phyloP scores from a whole-genome alignment of 108 stramenopile species.

The Conticribra guillardii region DNA sequence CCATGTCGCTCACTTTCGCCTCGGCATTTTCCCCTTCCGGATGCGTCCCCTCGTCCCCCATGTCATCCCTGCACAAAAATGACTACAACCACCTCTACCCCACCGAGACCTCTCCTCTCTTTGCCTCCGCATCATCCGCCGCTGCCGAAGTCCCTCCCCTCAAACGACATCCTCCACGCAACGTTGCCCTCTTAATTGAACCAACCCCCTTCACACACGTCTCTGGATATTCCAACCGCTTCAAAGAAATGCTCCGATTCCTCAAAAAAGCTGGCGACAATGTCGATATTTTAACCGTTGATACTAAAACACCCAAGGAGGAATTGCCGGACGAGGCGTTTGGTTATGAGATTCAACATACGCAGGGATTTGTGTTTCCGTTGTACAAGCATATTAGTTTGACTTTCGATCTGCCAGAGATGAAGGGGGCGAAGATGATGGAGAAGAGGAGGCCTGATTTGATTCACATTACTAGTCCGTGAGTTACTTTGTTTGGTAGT shows the following conservation, averaged over 20 bases:
- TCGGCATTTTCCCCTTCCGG: no score
- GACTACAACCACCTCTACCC: no score
- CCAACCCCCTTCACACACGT: slow-evolving; percentile 97
- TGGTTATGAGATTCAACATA: slow-evolving; percentile 84
- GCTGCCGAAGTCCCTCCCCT: slow-evolving; percentile 64
- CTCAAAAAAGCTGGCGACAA: slow-evolving; percentile 88
- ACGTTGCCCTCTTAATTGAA: slow-evolving; percentile 81
- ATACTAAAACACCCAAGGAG: slow-evolving; percentile 71
- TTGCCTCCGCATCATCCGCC: slow-evolving; percentile 8
- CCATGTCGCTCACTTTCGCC: no score
- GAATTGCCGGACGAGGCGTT: slow-evolving; percentile 73
- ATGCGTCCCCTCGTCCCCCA: no score
- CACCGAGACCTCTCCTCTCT: not conserved
- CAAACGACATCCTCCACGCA: slow-evolving; percentile 61
- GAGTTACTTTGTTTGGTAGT: slow-evolving; percentile 27
- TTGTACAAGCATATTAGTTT: slow-evolving; percentile 93
- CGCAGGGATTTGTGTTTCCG: slow-evolving; percentile 93
- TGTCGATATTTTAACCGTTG: slow-evolving; percentile 91
- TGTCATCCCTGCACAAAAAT: no score
- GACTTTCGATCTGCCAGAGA: slow-evolving; percentile 87
- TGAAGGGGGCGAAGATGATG: slow-evolving; percentile 83
- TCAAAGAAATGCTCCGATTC: slow-evolving; percentile 95
- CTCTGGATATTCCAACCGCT: slow-evolving; percentile 97
- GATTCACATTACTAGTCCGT: slow-evolving; percentile 95
- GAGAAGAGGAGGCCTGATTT: slow-evolving; percentile 88